These are phyloP conservation scores for Xylariaceae sp. DNA, from an alignment of 2,329 filamentous ascomycete species.

Conservation along the genomic window DNA sequence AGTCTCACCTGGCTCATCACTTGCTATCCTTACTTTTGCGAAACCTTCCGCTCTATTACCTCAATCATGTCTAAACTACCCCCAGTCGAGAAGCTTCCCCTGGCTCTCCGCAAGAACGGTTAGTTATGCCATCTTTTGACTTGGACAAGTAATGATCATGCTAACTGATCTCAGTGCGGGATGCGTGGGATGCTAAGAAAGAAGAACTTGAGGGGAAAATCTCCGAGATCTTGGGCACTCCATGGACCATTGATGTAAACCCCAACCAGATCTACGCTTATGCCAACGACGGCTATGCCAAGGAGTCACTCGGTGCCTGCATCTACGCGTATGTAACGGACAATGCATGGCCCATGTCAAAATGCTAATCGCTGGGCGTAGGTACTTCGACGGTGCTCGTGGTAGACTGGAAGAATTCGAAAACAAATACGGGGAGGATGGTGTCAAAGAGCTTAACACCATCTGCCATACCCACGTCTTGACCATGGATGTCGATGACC, in stretches of 20 bases:
- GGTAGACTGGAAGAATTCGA: conserved; percentile 49
- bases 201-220: conserved; percentile 50
- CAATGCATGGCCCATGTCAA: too few species aligned
- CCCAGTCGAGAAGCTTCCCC: conserved; percentile 56
- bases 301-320: too few species aligned
- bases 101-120: conserved; percentile 60
- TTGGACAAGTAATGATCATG: not conserved
- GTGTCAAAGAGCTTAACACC: conserved; percentile 54
- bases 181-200: conserved; percentile 57
- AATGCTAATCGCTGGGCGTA: conserved; percentile 30
- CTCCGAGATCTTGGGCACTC: conserved; percentile 50
- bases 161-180: conserved; percentile 50
- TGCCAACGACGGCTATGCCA: conserved; percentile 48
- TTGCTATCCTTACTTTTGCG: not conserved
- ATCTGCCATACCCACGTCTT: conserved; percentile 51
- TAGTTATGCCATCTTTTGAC: conserved; percentile 24
- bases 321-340: conserved; percentile 28
- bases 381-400: conserved; percentile 52
- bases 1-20: not conserved
- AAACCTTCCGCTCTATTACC: not conserved
- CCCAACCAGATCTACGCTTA: conserved; percentile 56
- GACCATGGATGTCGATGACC: conserved; percentile 54
- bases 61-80: conserved; percentile 47
- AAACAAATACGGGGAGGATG: conserved; percentile 45
- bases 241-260: conserved; percentile 58